Evolutionary conservation across 1,139 yeast species (phyloP), one percentile per base, ranked within the genome.

Genomic region (Kodamaea sp.): DNA sequence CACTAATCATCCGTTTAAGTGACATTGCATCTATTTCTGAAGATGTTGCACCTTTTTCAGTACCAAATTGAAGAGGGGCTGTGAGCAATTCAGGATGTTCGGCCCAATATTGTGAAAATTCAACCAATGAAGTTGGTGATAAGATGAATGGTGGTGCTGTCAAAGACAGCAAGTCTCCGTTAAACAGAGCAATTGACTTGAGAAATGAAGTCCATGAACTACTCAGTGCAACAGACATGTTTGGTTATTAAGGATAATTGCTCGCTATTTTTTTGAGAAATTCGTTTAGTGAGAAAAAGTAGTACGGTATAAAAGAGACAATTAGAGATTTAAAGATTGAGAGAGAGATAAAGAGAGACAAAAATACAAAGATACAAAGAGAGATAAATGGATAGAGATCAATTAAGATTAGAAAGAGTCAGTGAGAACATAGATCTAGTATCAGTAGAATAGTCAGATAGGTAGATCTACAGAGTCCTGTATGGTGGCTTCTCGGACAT

Each of bases 71-170:
- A 47, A 70, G 72, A 28, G 97, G 89, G 32, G 78, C 92, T 42
- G 88, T 63, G 44, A 92, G 76, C 47, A 89, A 72, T 50, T 87
- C 90, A 10, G 92, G 89, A 58, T 86, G 92, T 61, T 89, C 96
- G 36, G 90, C 84, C 95, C 94, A 84, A 60, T 88, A 92, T 60
- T 87, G 92, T 11, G 96, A 84, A 64, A 86, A 92, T 65, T 92
- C 98, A 24, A 81, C 79, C 53, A 88, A 73, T 3, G 97, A 90
- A 6, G 86, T 84, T 23, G 96, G 90, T 7, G 96, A 87, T 46
- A 92, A 73, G 52, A 92, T 92, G 65, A 92, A 92, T n/a, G 98
- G 97, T 24, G 98, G 98, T 2, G 98, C 98, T 2, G 98, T 89
- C 56, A 92, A 69, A 2, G 96, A 82, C 11, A 96, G 86, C 50